These are phyloP conservation scores for Fagopyrum homotropicum DNA, from an alignment of 148 eudicot genomes.

Conservation along the genomic window DNA sequence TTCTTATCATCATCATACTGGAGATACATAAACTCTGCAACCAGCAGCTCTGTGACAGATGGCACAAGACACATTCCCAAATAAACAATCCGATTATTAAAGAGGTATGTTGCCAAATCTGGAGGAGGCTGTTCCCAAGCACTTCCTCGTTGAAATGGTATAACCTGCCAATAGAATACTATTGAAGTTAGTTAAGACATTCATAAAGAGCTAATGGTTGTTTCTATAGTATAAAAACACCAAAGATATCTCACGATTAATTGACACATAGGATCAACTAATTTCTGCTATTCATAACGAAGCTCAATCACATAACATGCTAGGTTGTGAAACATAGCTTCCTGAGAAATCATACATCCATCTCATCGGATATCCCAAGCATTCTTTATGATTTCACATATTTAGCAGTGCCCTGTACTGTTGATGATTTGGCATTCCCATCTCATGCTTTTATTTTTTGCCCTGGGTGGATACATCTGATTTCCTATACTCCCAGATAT, in stretches of 20 bases:
- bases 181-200: neutral
- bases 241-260: neutral
- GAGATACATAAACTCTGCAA: constrained; percentile 80
- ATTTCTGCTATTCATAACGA: neutral
- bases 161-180: constrained; percentile 43
- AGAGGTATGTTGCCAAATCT: constrained; percentile 80
- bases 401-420: neutral
- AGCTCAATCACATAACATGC: constrained; percentile 1
- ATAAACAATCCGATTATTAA: constrained; percentile 77
- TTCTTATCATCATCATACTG: constrained; percentile 64
- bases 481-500: neutral
- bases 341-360: neutral
- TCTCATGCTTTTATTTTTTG: neutral
- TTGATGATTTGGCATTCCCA: neutral
- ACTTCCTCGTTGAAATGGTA: constrained; percentile 77
- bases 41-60: constrained; percentile 61
- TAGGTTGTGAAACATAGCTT: neutral
- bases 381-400: neutral
- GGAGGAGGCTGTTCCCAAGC: constrained; percentile 95
- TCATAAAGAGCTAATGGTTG: neutral
- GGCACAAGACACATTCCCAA: constrained; percentile 80
- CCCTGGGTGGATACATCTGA: neutral
- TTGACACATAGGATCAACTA: neutral
- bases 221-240: neutral
- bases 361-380: neutral